These are phyloP conservation scores for Fraxinus floribunda DNA, from an alignment of 305 asterid genomes.

Conservation along the genomic window DNA sequence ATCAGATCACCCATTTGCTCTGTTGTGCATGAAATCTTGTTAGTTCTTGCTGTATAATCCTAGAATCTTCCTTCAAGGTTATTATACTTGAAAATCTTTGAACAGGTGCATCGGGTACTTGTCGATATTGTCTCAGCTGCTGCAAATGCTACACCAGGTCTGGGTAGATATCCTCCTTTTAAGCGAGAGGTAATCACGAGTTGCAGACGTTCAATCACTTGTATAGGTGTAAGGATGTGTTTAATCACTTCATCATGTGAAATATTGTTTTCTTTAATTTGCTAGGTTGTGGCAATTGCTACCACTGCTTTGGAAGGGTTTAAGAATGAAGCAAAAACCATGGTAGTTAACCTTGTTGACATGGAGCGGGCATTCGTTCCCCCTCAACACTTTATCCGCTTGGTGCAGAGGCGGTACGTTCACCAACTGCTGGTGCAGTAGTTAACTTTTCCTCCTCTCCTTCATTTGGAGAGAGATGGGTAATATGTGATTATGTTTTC, in stretches of 20 bases:
- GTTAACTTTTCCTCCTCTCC: not conserved
- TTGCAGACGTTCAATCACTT: not conserved
- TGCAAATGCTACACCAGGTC: constrained; percentile 98
- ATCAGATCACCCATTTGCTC: not conserved
- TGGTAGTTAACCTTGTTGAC: constrained; percentile 99
- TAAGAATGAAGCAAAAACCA: constrained; percentile 80
- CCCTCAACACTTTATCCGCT: constrained; percentile 94
- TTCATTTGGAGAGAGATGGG: not conserved
- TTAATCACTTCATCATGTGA: constrained; percentile 17
- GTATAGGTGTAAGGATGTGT: constrained; percentile 1
- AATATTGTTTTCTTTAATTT: constrained; percentile 15
- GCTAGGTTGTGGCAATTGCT: constrained; percentile 82
- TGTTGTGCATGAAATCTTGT: not conserved
- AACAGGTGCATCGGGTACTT: constrained; percentile 92
- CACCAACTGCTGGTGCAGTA: constrained; percentile 10
- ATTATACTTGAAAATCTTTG: constrained; percentile 14
- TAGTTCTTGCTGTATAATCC: constrained; percentile 4
- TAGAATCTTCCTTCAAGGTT: constrained; percentile 14
- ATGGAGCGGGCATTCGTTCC: constrained; percentile 99
- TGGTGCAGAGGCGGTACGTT: constrained; percentile 91
- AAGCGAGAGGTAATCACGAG: constrained; percentile 78
- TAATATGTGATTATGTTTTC: not conserved
- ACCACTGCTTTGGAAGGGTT: constrained; percentile 89
- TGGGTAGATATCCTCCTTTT: constrained; percentile 98
- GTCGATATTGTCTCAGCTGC: constrained; percentile 85